phyloP scores from a whole-genome alignment of 2,329 filamentous ascomycete species.

The Hysterium pulicare region DNA sequence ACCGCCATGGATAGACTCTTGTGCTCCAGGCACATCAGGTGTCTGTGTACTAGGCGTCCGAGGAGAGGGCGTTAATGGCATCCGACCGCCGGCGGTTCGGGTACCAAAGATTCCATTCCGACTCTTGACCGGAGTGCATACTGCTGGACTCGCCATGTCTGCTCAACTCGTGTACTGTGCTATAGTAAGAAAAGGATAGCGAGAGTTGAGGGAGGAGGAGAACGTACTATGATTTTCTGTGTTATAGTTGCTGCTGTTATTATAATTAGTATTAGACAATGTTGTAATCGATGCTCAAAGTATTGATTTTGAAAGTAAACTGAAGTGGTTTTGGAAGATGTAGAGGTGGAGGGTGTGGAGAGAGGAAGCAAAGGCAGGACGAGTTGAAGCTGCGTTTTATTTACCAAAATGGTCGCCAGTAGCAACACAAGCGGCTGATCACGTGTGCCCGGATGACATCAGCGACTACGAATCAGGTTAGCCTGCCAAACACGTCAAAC shows the following conservation, averaged over 20 bases:
- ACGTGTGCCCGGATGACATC: no score
- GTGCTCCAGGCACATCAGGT: slow-evolving; percentile 46
- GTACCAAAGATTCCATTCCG: slow-evolving; percentile 89
- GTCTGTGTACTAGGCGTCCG: slow-evolving; percentile 53
- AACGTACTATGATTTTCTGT: slow-evolving; percentile 26
- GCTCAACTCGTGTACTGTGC: slow-evolving; percentile 21
- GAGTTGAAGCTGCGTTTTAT: slow-evolving; percentile 11
- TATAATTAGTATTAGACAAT: slow-evolving; percentile 39
- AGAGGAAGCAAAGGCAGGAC: slow-evolving; percentile 6
- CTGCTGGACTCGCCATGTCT: slow-evolving; percentile 75
- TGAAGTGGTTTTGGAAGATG: slow-evolving; percentile 12
- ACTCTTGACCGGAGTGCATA: slow-evolving; percentile 93
- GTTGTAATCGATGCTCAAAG: slow-evolving; percentile 38
- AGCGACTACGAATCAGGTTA: no score
- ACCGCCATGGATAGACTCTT: slow-evolving; percentile 69
- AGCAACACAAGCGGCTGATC: no score
- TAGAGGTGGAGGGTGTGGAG: slow-evolving; percentile 10
- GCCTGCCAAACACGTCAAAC: no score
- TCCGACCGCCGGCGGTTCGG: slow-evolving; percentile 89
- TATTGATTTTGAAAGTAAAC: slow-evolving; percentile 35
- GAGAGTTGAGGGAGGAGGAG: slow-evolving; percentile 1
- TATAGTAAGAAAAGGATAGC: slow-evolving; percentile 16
- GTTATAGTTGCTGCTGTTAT: slow-evolving; percentile 20
- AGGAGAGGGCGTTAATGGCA: slow-evolving; percentile 91
- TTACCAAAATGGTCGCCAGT: no score